These are phyloP conservation scores for Microthlaspi erraticum DNA, from an alignment of 345 rosid species.

Conservation along the genomic window DNA sequence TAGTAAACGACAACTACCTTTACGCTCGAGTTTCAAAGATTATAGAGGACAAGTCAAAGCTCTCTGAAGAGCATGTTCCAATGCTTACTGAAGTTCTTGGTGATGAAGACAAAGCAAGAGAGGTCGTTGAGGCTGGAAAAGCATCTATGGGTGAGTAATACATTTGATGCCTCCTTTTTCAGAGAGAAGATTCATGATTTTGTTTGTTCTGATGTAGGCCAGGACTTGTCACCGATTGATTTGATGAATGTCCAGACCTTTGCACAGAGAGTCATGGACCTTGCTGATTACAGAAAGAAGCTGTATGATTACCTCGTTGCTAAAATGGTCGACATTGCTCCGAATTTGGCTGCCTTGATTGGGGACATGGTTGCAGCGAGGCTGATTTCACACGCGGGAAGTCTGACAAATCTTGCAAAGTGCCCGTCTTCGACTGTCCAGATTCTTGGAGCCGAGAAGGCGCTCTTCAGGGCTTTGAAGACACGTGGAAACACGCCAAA, in stretches of 20 bases:
- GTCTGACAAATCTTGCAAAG: conserved; percentile 10
- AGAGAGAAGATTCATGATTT: neutral
- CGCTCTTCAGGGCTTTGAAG: conserved; percentile 60
- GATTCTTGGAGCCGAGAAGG: conserved; percentile 92
- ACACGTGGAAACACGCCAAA: conserved; percentile 68
- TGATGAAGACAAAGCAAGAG: conserved; percentile 23
- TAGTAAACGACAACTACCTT: conserved; percentile 82
- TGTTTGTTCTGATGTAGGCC: conserved; percentile 13
- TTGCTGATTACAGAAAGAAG: neutral
- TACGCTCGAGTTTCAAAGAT: conserved; percentile 69
- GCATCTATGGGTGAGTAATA: conserved; percentile 1
- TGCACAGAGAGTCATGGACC: conserved; percentile 5
- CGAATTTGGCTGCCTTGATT: conserved; percentile 17
- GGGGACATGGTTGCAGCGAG: conserved; percentile 20
- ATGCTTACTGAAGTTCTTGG: conserved; percentile 7
- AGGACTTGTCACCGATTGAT: conserved; percentile 3
- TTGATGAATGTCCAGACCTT: conserved; percentile 1
- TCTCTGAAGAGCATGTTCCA: conserved; percentile 34
- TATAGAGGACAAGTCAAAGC: conserved; percentile 68
- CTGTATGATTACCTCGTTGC: conserved; percentile 9
- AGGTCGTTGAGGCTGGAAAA: conserved; percentile 7
- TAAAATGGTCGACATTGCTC: conserved; percentile 2
- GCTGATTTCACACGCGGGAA: conserved; percentile 11
- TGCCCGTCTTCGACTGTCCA: conserved; percentile 76
- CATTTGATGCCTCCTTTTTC: neutral